phyloP scores from a whole-genome alignment of 305 asterid genomes.

The Plantago lanceolata region DNA sequence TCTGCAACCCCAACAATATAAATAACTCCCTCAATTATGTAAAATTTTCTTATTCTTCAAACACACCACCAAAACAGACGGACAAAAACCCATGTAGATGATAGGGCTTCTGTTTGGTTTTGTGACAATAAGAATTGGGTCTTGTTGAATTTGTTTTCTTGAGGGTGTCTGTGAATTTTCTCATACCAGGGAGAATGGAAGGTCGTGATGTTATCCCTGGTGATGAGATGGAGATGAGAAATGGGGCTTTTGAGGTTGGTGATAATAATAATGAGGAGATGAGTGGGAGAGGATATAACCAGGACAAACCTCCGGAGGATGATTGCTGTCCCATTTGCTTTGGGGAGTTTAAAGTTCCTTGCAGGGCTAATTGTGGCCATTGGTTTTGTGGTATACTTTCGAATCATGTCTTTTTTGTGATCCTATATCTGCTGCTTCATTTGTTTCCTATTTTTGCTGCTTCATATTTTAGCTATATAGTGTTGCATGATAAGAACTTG shows the following conservation, averaged over 20 bases:
- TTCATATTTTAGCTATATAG: no score
- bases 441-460: neutral
- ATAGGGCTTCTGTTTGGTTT: no score
- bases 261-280: neutral
- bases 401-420: no score
- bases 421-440: neutral
- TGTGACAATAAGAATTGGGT: no score
- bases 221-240: neutral
- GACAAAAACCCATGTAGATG: no score
- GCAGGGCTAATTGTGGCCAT: constrained; percentile 23
- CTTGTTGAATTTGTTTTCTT: no score
- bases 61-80: no score
- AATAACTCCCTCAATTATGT: neutral
- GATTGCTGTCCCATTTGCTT: constrained; percentile 23
- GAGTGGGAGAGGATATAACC: constrained; percentile 9
- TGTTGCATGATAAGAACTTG: no score
- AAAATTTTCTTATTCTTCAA: no score
- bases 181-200: neutral
- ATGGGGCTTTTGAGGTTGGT: neutral
- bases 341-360: constrained; percentile 22
- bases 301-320: constrained; percentile 22
- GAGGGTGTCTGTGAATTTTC: no score
- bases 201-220: neutral
- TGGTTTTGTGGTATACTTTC: constrained; percentile 26
- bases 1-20: neutral